Conservation (phyloP, 345 rosid species). For the Eucalyptus erythrocorys region DNA sequence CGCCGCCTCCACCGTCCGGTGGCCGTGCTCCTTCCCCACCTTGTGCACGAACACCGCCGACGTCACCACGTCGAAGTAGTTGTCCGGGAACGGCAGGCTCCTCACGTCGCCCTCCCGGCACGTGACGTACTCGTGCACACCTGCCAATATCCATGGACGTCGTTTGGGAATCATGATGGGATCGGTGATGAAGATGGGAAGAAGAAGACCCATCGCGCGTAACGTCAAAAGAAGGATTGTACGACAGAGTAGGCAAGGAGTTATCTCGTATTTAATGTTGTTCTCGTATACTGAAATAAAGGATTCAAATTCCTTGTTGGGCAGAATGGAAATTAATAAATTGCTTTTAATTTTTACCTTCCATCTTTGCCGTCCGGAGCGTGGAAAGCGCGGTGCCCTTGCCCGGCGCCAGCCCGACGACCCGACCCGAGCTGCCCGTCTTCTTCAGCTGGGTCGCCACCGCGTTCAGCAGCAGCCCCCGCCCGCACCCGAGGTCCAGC, state of each 20-base stretch:
- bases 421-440: constrained; percentile 90
- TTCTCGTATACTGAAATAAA: background rate
- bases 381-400: constrained; percentile 72
- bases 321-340: background rate
- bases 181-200: background rate
- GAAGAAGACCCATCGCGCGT: background rate
- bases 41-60: constrained; percentile 90
- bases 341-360: constrained; percentile 33
- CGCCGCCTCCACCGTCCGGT: constrained; percentile 83
- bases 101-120: constrained; percentile 89
- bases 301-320: background rate
- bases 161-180: no score
- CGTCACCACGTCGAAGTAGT: constrained; percentile 91
- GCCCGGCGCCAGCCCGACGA: constrained; percentile 83
- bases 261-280: background rate
- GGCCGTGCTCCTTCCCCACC: constrained; percentile 88
- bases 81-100: constrained; percentile 81
- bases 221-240: background rate
- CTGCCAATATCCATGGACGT: constrained; percentile 3
- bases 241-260: background rate
- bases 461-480: constrained; percentile 76
- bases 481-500: constrained; percentile 90
- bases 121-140: constrained; percentile 93
- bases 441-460: constrained; percentile 97
- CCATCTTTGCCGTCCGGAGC: constrained; percentile 81